Evolutionary conservation across 768 basidiomycete species (phyloP), one percentile per base, ranked within the genome.

Genomic region (Phylloporus sp.): DNA sequence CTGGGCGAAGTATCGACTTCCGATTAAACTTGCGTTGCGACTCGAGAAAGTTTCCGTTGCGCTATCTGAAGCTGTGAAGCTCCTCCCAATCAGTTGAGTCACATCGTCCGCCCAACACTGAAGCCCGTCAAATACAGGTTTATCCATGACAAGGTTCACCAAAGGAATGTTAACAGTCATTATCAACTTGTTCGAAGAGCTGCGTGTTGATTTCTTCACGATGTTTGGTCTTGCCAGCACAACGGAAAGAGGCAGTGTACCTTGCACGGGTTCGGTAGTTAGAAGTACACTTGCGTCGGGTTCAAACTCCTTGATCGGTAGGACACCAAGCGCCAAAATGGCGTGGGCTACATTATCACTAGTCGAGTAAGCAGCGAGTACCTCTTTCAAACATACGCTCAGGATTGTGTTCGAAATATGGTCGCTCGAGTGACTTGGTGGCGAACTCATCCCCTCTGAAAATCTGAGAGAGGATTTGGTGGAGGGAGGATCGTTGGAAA

Each of bases 31-130:
- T 24, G 82, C 62, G 61, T 83, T 79, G 43, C 70, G 70, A 50
- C 77, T 80, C 46, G 69, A 68, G 41, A 59, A 52, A 20, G 58
- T 63, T 47, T 71, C 63, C 15, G 53, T 53, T 29, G 49, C 62
- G 7, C 46, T 54, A 22, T 63, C 63, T 27, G 48, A 52, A 37
- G 40, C 23, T 5, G 46, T 38, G 33, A 53, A 42, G 6, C 71
- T 65, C 14, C 69, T 72, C 42, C 86, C 86, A 4, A 84, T 56
- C 41, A 85, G 75, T 57, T 87, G 90, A n/a, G 82, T 69, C 22
- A 83, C 62, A 59, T 97, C 93, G 60, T 99, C 96, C 7, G 82
- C 84, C 75, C 86, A 90, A 58, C 84, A 85, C 63, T 97, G 92
- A 15, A 98, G 63, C 11, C 79, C 78, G 59, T 97, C 90, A 8